Conservation (phyloP, 768 basidiomycete genomes). For the Pleurotus tuber-regium region DNA sequence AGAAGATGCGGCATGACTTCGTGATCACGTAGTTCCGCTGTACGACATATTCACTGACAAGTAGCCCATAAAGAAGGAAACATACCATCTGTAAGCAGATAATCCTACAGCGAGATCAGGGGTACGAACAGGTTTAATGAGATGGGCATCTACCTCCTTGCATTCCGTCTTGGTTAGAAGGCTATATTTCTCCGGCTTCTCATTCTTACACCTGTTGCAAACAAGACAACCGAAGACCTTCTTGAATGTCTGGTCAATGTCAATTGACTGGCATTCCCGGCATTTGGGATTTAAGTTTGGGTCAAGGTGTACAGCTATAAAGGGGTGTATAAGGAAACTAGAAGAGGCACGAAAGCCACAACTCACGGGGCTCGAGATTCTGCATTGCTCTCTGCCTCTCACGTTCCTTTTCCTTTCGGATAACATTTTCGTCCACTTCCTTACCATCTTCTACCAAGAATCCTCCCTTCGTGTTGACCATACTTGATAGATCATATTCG, state of each 20-base stretch:
- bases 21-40: conserved; percentile 91
- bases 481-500: conserved; percentile 95
- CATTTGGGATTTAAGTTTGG: conserved; percentile 78
- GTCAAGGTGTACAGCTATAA: conserved; percentile 76
- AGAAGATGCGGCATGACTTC: conserved; percentile 91
- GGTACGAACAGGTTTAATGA: not conserved
- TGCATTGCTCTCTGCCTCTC: conserved; percentile 77
- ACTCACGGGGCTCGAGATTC: conserved; percentile 71
- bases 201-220: conserved; percentile 89
- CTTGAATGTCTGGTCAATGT: conserved; percentile 81
- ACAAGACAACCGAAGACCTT: conserved; percentile 84
- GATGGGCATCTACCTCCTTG: conserved; percentile 64
- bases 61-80: conserved; percentile 11
- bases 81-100: conserved; percentile 89
- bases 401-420: conserved; percentile 76
- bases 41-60: conserved; percentile 8
- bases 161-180: conserved; percentile 98
- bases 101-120: conserved; percentile 57
- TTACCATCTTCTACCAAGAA: conserved; percentile 91
- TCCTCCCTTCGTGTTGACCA: conserved; percentile 96
- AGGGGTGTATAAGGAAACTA: not conserved
- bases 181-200: conserved; percentile 89
- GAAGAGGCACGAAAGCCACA: not conserved
- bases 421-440: conserved; percentile 72
- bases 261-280: conserved; percentile 79